Evolutionary conservation across 345 rosid species (phyloP).

Genomic region (Eucalyptus marginata): DNA sequence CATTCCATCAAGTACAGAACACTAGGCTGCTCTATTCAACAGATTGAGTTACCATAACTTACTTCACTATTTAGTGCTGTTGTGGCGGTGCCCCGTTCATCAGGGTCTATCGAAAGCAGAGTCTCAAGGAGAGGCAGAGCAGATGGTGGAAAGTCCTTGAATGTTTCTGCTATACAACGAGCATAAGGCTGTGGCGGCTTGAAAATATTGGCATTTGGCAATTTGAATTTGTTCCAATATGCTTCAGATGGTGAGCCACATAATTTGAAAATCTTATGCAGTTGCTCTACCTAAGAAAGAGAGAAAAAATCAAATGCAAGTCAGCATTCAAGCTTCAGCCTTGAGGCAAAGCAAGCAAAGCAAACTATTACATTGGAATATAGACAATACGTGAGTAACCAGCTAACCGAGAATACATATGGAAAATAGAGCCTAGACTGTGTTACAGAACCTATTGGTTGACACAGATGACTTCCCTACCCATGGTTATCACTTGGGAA

Average conservation of each 20-base stretch:
- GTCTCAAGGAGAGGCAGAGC: slow-evolving; percentile 50
- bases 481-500: background rate
- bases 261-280: slow-evolving; percentile 80
- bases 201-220: slow-evolving; percentile 75
- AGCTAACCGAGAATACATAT: background rate
- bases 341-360: background rate
- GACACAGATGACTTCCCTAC: background rate
- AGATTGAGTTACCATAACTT: slow-evolving; percentile 7
- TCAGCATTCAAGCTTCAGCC: background rate
- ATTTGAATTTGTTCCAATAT: slow-evolving; percentile 75
- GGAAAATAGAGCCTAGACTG: background rate
- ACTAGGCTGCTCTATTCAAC: background rate
- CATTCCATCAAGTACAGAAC: background rate
- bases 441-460: background rate
- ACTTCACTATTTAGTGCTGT: slow-evolving; percentile 66
- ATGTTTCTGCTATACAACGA: slow-evolving; percentile 64
- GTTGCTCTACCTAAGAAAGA: slow-evolving; percentile 69
- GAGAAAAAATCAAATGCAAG: background rate
- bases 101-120: slow-evolving; percentile 78
- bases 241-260: slow-evolving; percentile 90
- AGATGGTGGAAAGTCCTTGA: slow-evolving; percentile 51
- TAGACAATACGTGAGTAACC: background rate
- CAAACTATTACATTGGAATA: background rate
- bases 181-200: slow-evolving; percentile 73
- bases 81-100: slow-evolving; percentile 64